These are phyloP conservation scores for Euphorbia tirucalli DNA, from an alignment of 345 rosid species.

Conservation along the genomic window DNA sequence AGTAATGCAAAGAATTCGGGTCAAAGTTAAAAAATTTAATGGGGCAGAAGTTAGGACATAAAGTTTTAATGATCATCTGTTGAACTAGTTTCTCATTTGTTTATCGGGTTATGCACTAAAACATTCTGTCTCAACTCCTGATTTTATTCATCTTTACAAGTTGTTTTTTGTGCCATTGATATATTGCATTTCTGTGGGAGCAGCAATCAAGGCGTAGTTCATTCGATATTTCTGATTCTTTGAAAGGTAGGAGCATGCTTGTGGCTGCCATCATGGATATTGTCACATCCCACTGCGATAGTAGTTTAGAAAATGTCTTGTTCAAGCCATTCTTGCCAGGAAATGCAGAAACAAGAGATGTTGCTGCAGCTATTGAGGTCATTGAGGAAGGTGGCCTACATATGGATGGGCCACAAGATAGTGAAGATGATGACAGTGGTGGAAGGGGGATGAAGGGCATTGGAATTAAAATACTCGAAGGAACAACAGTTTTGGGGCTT, in stretches of 20 bases:
- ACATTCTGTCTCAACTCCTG: constrained; percentile 13
- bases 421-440: constrained; percentile 68
- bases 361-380: constrained; percentile 84
- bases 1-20: neutral
- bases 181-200: constrained; percentile 84
- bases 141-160: constrained; percentile 32
- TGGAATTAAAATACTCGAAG: constrained; percentile 90
- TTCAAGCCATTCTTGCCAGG: constrained; percentile 61
- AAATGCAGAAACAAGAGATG: constrained; percentile 83
- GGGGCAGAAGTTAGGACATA: neutral
- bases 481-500: constrained; percentile 83
- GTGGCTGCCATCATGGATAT: constrained; percentile 98
- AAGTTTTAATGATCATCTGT: neutral
- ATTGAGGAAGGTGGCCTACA: constrained; percentile 91
- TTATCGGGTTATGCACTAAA: neutral
- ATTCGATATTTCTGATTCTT: constrained; percentile 90
- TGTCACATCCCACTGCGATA: constrained; percentile 79
- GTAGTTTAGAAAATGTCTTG: constrained; percentile 47
- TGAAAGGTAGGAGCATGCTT: constrained; percentile 99
- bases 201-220: constrained; percentile 97
- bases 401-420: constrained; percentile 53
- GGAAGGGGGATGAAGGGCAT: constrained; percentile 78
- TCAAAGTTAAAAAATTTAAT: neutral
- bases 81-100: neutral
- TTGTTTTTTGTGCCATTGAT: constrained; percentile 55